Base-by-base conservation (phyloP, 441 rosid species). In the Populus trichocarpa region DNA sequence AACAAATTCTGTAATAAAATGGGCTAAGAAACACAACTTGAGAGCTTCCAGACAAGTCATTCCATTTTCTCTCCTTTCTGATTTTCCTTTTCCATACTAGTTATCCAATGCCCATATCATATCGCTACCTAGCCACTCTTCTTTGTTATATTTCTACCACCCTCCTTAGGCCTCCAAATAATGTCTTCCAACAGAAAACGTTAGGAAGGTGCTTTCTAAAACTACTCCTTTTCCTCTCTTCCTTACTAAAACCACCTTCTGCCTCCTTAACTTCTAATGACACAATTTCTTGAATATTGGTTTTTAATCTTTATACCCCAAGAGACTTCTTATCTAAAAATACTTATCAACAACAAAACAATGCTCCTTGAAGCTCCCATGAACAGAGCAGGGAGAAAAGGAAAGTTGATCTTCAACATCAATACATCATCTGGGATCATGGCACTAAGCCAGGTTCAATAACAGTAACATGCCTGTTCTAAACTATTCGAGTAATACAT, bases 1-100 rank as follows among this genome's bases (percentile, higher is more conserved):
- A 26, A 42, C 23, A 26, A 77, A 25, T 75, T 72, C 36, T 28
- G 32, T 68, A 65, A n/a, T 25, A 35, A 69, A 11, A 28, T 42
- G 26, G 38, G 46, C 66, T 12, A 12, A 67, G 65, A 46, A 61
- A 32, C 25, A 22, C 67, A 28, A 71, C 28, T 68, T 65, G 16
- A 36, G 73, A n/a, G 69, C 32, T 72, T 65, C 63, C 16, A 12
- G 57, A 70, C 59, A 69, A 36, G 69, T 42, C 65, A 9, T 80
- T 25, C 8, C 10, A 25, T n/a, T 36, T 25, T 26, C 28, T 25
- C 63, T 30, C 6, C 23, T 63, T 22, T 25, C 18, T 40, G 42
- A 4, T n/a, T 16, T 4, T 28, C 26, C 73, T 69, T 28, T 53
- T 53, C 32, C 10, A 18, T 61, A 22, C 67, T 66, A 28, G 33